Evolutionary conservation across 345 rosid genomes (phyloP).

Genomic region (Trapa incisa): DNA sequence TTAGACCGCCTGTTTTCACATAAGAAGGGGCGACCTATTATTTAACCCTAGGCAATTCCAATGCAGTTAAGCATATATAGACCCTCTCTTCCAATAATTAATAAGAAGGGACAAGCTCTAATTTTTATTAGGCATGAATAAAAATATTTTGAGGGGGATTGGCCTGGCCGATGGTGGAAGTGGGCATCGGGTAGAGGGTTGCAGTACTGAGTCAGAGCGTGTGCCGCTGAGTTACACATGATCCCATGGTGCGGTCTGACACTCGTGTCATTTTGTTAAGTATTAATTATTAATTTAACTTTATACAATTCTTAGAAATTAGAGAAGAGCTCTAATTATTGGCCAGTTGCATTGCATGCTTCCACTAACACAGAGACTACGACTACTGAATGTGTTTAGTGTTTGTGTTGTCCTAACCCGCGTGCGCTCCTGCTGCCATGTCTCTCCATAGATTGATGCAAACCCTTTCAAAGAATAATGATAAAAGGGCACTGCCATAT

Average conservation of each 20-base stretch:
- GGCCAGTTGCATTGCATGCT: not conserved
- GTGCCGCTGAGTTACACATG: slow-evolving; percentile 4
- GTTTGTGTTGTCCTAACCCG: too few species aligned
- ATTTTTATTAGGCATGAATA: not conserved
- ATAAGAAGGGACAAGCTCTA: too few species aligned
- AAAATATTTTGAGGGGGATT: not conserved
- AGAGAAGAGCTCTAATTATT: not conserved
- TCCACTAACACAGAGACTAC: not conserved
- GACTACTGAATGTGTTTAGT: too few species aligned
- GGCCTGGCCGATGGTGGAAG: not conserved
- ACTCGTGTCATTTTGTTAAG: not conserved
- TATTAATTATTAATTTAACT: not conserved
- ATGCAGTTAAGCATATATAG: not conserved
- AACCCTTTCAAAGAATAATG: too few species aligned
- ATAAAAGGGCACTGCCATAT: too few species aligned
- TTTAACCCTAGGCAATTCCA: too few species aligned
- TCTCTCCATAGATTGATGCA: not conserved
- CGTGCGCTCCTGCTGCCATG: not conserved
- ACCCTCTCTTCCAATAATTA: not conserved
- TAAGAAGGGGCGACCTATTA: too few species aligned
- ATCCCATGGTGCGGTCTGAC: slow-evolving; percentile 5
- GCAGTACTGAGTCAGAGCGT: slow-evolving; percentile 2
- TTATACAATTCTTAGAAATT: not conserved
- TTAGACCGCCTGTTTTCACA: too few species aligned
- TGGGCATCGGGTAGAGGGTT: not conserved